Base-by-base conservation (phyloP, 495 filamentous ascomycete species). In the Podospora tetraspora region DNA sequence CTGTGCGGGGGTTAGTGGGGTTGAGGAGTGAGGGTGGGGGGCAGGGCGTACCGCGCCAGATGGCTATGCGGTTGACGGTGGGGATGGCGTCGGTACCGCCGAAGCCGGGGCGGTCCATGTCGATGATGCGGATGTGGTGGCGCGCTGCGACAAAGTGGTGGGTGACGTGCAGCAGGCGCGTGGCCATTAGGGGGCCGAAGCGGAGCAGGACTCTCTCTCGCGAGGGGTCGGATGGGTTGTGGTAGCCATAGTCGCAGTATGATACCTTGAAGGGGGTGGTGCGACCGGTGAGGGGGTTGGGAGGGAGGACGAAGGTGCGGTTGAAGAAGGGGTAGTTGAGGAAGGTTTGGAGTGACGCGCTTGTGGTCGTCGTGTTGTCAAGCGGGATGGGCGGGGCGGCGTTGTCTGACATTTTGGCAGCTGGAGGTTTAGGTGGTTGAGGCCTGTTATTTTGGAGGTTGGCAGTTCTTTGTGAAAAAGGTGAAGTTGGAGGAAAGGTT, bases 161-260 rank as follows among this genome's bases (percentile, higher is more conserved):
- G 65, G 69, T 23, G 13, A 59, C 56, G n/a, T 68, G 69, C 9
- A 67, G 10, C 21, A 68, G 43, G 61, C 69, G 69, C 7, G 69
- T 68, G 22, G 21, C 65, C 69, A 71, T 63, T 16, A 71, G 21
- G n/a, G 69, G 69, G 25, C 65, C 57, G 62, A 71, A 71, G 59
- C 62, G 62, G 24, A 69, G 63, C n/a, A 69, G 27, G 3, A 69
- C 63, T 13, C 66, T 32, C 22, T 69, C 68, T 43, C 62, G 6
- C 12, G 62, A 37, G 23, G 68, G 68, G 24, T 62, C 24, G 3
- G 57, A 27, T 1, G 29, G 57, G 29, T 61, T 24, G 27, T 32
- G 56, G 29, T 69, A 69, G 57, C 68, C 68, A 25, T 32, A 61
- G 34, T 62, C 57, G 62, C 30, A 30, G 25, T 64, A 64, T 3